These are phyloP conservation scores for Candida sphagnicola DNA, from an alignment of 805 yeast genomes.

Conservation along the genomic window DNA sequence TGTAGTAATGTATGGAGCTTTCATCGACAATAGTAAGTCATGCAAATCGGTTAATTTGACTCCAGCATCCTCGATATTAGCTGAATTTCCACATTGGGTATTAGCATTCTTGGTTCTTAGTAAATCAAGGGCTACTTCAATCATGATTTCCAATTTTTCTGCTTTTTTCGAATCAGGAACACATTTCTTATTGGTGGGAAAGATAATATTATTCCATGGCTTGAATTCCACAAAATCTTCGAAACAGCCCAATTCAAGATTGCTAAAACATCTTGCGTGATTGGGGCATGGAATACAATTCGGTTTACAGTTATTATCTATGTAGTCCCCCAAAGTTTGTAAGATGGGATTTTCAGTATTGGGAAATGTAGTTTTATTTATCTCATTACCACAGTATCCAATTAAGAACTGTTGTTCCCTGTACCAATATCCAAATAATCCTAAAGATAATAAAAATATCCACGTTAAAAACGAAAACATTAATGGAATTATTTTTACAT, in stretches of 20 bases:
- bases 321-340: slow-evolving; percentile 36
- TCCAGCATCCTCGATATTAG: slow-evolving; percentile 47
- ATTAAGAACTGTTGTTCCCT: slow-evolving; percentile 56
- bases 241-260: slow-evolving; percentile 61
- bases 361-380: slow-evolving; percentile 40
- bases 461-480: slow-evolving; percentile 21
- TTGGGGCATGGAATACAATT: slow-evolving; percentile 74
- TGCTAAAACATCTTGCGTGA: slow-evolving; percentile 69
- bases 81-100: slow-evolving; percentile 49
- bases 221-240: slow-evolving; percentile 54
- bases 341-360: slow-evolving; percentile 24
- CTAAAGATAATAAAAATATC: slow-evolving; percentile 30
- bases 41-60: slow-evolving; percentile 47
- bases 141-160: slow-evolving; percentile 61
- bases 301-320: slow-evolving; percentile 50
- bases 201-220: slow-evolving; percentile 59
- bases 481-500: slow-evolving; percentile 2
- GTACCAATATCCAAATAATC: slow-evolving; percentile 53
- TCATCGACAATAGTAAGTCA: slow-evolving; percentile 44
- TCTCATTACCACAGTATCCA: slow-evolving; percentile 75
- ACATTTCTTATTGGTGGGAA: slow-evolving; percentile 52
- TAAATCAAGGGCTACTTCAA: slow-evolving; percentile 60
- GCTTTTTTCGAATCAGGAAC: slow-evolving; percentile 70
- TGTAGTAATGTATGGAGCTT: slow-evolving; percentile 45
- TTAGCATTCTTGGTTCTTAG: slow-evolving; percentile 68